phyloP scores from a whole-genome alignment of 352 stramenopile genomes.

The Phytophthora hibernalis region DNA sequence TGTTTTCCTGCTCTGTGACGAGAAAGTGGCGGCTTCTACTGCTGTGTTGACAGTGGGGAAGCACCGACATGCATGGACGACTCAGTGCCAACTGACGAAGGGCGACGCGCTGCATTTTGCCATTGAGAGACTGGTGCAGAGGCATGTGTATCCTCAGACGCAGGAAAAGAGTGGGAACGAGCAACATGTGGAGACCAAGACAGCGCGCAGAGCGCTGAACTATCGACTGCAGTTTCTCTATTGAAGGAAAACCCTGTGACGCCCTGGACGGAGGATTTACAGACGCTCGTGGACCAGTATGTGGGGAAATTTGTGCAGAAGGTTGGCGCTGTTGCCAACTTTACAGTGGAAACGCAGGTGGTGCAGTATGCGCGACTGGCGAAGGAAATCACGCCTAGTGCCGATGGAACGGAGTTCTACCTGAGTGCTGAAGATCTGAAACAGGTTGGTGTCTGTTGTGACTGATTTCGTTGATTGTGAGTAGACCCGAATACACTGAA shows the following conservation, averaged over 20 bases:
- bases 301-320: conserved; percentile 57
- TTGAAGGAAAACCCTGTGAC: conserved; percentile 61
- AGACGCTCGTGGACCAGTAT: conserved; percentile 49
- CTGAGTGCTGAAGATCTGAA: conserved; percentile 70
- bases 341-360: conserved; percentile 74
- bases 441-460: conserved; percentile 47
- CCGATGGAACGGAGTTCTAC: conserved; percentile 45
- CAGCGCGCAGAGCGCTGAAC: conserved; percentile 53
- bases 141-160: conserved; percentile 46
- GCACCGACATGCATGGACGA: conserved; percentile 73
- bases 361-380: conserved; percentile 75
- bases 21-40: conserved; percentile 10
- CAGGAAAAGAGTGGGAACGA: conserved; percentile 7
- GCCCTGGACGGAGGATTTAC: conserved; percentile 57
- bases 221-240: conserved; percentile 78
- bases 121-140: conserved; percentile 47
- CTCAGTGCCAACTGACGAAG: conserved; percentile 31
- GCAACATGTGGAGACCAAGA: conserved; percentile 25
- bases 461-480: too few relatives aligned
- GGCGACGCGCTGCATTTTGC: conserved; percentile 39
- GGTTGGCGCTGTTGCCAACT: conserved; percentile 60
- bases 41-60: conserved; percentile 58
- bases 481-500: too few relatives aligned
- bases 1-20: conserved; percentile 56
- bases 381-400: conserved; percentile 51